Conservation (phyloP, 179 eudicot genomes). For the Actinidia arguta region DNA sequence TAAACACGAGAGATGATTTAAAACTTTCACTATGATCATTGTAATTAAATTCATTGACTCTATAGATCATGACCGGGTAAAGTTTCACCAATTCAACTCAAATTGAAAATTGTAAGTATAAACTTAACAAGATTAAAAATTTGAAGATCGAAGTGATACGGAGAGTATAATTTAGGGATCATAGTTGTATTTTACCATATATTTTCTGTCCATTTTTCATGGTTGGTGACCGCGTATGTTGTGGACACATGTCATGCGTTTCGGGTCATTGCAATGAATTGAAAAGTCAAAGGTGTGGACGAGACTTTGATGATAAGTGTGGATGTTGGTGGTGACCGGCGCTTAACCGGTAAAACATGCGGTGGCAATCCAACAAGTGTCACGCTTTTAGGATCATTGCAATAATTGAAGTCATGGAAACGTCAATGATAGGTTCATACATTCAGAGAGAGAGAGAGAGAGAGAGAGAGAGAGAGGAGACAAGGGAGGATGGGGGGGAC, state of each 20-base stretch:
- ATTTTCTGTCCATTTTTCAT: too few species aligned
- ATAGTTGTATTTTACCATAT: too few species aligned
- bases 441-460: not conserved
- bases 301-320: not conserved
- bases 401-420: conserved; percentile 45
- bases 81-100: too few species aligned
- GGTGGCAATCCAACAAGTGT: conserved; percentile 18
- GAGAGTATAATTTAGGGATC: too few species aligned
- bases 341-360: not conserved
- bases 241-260: not conserved
- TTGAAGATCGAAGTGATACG: too few species aligned
- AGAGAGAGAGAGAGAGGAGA: not conserved
- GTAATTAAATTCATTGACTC: too few species aligned
- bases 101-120: too few species aligned
- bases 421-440: conserved; percentile 21
- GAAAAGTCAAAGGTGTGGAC: not conserved
- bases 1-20: too few species aligned
- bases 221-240: too few species aligned
- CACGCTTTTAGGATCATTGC: conserved; percentile 47
- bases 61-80: too few species aligned
- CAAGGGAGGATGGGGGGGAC: not conserved
- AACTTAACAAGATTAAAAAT: too few species aligned
- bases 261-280: not conserved
- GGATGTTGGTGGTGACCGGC: conserved; percentile 16
- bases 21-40: too few species aligned